Evolutionary conservation across 306 rosid species (phyloP).

Genomic region (Prunus mume): DNA sequence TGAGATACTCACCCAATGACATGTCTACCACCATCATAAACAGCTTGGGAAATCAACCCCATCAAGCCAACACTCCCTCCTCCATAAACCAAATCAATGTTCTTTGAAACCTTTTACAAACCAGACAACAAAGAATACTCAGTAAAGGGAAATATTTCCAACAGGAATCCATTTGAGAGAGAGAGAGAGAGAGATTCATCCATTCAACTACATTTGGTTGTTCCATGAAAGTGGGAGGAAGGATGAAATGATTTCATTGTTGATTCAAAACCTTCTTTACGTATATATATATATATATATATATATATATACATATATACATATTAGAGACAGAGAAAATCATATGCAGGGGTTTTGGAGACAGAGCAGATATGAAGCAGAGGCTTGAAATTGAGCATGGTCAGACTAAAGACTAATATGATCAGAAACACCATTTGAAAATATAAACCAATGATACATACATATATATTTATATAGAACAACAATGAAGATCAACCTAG

Average conservation of each 20-base stretch:
- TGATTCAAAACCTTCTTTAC: background rate
- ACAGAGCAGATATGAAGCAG: background rate
- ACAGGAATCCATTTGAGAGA: background rate
- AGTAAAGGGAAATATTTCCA: background rate
- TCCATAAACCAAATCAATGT: slow-evolving; percentile 95
- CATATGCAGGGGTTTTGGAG: background rate
- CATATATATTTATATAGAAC: background rate
- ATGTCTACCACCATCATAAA: slow-evolving; percentile 84
- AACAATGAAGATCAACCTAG: background rate
- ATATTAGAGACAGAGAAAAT: background rate
- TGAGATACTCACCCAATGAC: slow-evolving; percentile 68
- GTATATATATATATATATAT: background rate
- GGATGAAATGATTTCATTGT: slow-evolving; percentile 1
- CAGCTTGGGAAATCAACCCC: slow-evolving; percentile 96
- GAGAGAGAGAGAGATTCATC: background rate
- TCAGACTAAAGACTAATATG: background rate
- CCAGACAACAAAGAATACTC: slow-evolving; percentile 7
- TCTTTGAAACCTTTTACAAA: slow-evolving; percentile 63
- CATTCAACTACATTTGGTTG: background rate
- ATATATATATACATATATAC: background rate
- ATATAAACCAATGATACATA: background rate
- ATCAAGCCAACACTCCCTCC: slow-evolving; percentile 98
- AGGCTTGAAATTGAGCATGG: background rate
- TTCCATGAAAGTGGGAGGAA: slow-evolving; percentile 1
- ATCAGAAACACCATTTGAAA: background rate